Conservation (phyloP, 2,329 filamentous ascomycete species). For the Dendryphion nanum region DNA sequence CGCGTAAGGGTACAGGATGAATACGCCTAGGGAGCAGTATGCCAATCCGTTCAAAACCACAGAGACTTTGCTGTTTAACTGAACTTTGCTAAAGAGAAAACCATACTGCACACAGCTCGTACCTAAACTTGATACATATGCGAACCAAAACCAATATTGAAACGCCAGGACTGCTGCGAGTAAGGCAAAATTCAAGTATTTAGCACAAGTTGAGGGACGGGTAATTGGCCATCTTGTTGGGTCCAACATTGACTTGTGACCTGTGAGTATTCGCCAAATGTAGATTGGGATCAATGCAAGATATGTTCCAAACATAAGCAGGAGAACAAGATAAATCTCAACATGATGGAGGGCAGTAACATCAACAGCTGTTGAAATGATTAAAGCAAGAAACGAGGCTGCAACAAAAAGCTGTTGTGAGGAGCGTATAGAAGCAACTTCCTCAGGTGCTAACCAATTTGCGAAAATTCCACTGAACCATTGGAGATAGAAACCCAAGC, state of each 20-base stretch:
- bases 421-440: slow-evolving; percentile 11
- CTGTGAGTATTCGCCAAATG: slow-evolving; percentile 16
- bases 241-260: slow-evolving; percentile 17
- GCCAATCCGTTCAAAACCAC: slow-evolving; percentile 12
- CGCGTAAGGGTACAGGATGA: slow-evolving; percentile 14
- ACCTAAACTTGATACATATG: slow-evolving; percentile 12
- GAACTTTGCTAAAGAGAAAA: slow-evolving; percentile 16
- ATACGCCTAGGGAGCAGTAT: slow-evolving; percentile 13
- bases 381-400: slow-evolving; percentile 18
- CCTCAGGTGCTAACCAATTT: slow-evolving; percentile 19
- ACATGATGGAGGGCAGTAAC: slow-evolving; percentile 12
- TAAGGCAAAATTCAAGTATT: slow-evolving; percentile 11
- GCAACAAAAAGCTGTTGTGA: slow-evolving; percentile 16
- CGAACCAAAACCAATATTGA: slow-evolving; percentile 21
- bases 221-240: slow-evolving; percentile 15
- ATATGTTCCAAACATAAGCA: slow-evolving; percentile 20
- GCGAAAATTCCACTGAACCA: slow-evolving; percentile 26
- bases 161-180: slow-evolving; percentile 12
- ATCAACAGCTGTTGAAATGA: slow-evolving; percentile 11
- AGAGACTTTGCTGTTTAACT: slow-evolving; percentile 15
- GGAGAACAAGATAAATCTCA: slow-evolving; percentile 20
- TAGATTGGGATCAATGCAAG: slow-evolving; percentile 17
- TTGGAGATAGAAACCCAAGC: slow-evolving; percentile 30
- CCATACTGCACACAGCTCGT: slow-evolving; percentile 17
- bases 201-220: slow-evolving; percentile 3